Percentiles rank a stretch among this genome's conserved stretches.
phyloP scores from a whole-genome alignment of 768 basidiomycete genomes.

The Phanerochaete carnosa region DNA sequence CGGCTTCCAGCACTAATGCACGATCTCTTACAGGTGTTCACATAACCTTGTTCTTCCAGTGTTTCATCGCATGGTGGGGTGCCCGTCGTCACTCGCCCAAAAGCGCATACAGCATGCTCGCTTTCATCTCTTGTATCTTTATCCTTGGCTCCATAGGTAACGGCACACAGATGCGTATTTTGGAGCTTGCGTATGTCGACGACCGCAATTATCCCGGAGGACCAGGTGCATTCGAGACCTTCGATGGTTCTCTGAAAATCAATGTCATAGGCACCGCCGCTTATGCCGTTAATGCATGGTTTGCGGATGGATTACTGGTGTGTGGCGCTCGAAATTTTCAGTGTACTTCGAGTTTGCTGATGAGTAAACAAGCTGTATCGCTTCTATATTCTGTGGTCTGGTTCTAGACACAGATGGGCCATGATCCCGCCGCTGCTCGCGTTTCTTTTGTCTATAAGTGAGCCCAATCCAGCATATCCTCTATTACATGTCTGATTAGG shows the following conservation, averaged over 20 bases:
- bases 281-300: conserved; percentile 3
- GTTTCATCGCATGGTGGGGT: not conserved
- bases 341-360: too few species aligned
- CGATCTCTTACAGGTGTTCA: not conserved
- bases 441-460: conserved; percentile 14
- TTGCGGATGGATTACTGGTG: conserved; percentile 19
- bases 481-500: not conserved
- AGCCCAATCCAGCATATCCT: not conserved
- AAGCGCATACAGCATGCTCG: conserved; percentile 18
- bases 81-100: not conserved
- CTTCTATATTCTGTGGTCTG: conserved; percentile 17
- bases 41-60: not conserved
- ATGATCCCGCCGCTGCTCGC: conserved; percentile 11
- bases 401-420: conserved; percentile 11
- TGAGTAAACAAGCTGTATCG: conserved; percentile 19
- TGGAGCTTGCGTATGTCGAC: conserved; percentile 19
- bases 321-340: too few species aligned
- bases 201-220: conserved; percentile 21
- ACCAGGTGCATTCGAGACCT: conserved; percentile 11
- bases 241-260: not conserved
- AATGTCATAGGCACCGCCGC: not conserved
- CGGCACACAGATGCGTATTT: conserved; percentile 14
- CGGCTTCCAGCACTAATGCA: too few species aligned
- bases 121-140: conserved; percentile 14
- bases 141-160: conserved; percentile 15